A percentile compares a stretch with the other conserved stretches of the same genome.
phyloP scores from a whole-genome alignment of 768 basidiomycete species.

The Pulveroboletus frians region DNA sequence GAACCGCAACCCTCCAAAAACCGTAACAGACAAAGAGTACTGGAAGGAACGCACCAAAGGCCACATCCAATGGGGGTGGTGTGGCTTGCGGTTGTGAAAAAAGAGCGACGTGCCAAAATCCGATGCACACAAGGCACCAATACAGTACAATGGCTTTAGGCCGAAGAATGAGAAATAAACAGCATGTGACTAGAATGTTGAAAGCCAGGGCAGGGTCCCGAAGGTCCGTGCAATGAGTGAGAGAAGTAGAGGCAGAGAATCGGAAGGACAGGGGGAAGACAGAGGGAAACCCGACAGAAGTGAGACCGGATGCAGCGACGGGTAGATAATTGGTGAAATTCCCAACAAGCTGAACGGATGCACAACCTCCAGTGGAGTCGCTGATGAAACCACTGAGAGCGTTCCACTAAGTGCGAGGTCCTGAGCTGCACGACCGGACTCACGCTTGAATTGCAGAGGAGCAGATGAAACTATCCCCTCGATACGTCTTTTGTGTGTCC shows the following conservation, averaged over 20 bases:
- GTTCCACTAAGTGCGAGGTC: constrained; percentile 6
- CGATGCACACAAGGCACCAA: constrained; percentile 78
- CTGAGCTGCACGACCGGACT: constrained; percentile 25
- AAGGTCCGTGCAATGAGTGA: constrained; percentile 66
- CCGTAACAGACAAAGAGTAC: constrained; percentile 71
- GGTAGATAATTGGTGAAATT: constrained; percentile 70
- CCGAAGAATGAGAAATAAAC: constrained; percentile 68
- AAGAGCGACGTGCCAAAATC: constrained; percentile 80
- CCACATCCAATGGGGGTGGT: constrained; percentile 66
- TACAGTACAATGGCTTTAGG: constrained; percentile 63
- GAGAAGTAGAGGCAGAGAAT: constrained; percentile 43
- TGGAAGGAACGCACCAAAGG: constrained; percentile 75
- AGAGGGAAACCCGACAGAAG: constrained; percentile 69
- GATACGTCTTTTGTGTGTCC: constrained; percentile 63
- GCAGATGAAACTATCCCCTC: constrained; percentile 83
- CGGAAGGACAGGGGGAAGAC: constrained; percentile 69
- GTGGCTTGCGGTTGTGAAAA: constrained; percentile 68
- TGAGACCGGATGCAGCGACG: constrained; percentile 52
- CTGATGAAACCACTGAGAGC: constrained; percentile 55
- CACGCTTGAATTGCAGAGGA: constrained; percentile 79
- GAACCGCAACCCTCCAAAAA: constrained; percentile 72
- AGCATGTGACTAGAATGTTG: constrained; percentile 62
- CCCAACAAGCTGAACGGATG: constrained; percentile 59
- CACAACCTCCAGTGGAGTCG: constrained; percentile 71
- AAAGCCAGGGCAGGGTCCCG: constrained; percentile 66